Evolutionary conservation across 2,329 filamentous ascomycete genomes (phyloP).

Genomic region (Raffaelea ambrosiae): DNA sequence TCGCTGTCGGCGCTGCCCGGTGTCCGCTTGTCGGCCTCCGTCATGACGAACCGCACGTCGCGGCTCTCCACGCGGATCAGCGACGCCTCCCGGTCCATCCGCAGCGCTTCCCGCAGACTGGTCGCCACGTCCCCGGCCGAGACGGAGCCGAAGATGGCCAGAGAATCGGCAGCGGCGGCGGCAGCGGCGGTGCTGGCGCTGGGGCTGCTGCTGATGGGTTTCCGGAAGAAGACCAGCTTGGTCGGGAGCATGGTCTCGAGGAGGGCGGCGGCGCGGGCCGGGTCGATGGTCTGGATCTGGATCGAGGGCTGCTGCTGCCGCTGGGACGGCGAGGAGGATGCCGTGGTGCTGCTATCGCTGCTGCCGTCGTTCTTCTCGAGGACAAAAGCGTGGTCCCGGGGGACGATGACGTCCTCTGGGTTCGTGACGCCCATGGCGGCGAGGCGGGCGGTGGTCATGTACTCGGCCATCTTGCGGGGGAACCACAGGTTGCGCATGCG

Average conservation of each 20-base stretch:
- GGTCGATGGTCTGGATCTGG: slow-evolving; percentile 15
- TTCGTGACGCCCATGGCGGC: slow-evolving; percentile 19
- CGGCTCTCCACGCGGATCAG: slow-evolving; percentile 26
- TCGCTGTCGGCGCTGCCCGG: slow-evolving; percentile 4
- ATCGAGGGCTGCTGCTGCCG: not conserved
- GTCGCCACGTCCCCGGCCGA: slow-evolving; percentile 27
- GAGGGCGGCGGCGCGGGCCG: slow-evolving; percentile 25
- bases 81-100: slow-evolving; percentile 21
- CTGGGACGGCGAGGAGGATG: not conserved
- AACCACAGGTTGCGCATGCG: slow-evolving; percentile 29
- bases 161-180: slow-evolving; percentile 1
- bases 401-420: slow-evolving; percentile 17
- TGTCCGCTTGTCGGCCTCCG: slow-evolving; percentile 22
- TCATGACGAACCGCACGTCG: slow-evolving; percentile 21
- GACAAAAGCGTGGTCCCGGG: slow-evolving; percentile 21
- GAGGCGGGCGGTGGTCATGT: slow-evolving; percentile 24
- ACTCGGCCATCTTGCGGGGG: slow-evolving; percentile 23
- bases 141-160: slow-evolving; percentile 35
- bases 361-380: not conserved
- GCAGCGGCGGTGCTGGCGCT: slow-evolving; percentile 5
- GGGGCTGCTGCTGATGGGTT: slow-evolving; percentile 17
- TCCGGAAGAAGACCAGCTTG: slow-evolving; percentile 28
- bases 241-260: slow-evolving; percentile 26
- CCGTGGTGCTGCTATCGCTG: not conserved
- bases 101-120: slow-evolving; percentile 24